Evolutionary conservation across 1,284 basidiomycete species (phyloP).

Genomic region (Sutorius eximius): DNA sequence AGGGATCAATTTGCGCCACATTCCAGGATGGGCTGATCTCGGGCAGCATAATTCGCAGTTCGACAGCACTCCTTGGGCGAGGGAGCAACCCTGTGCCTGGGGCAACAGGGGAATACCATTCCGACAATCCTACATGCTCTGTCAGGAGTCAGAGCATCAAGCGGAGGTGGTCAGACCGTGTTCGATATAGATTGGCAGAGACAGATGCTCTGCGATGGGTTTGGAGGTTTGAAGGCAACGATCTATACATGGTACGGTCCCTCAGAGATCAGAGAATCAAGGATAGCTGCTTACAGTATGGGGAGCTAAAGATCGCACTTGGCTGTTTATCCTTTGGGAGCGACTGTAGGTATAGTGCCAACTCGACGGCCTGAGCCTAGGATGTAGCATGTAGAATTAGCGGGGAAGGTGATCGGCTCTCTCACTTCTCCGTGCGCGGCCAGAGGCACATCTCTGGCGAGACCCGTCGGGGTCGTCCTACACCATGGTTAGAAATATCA

Average conservation of each 20-base stretch:
- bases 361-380: slow-evolving; percentile 75
- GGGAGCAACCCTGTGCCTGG: slow-evolving; percentile 72
- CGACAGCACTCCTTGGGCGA: slow-evolving; percentile 55
- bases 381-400: not conserved
- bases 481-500: slow-evolving; percentile 5
- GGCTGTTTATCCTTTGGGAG: slow-evolving; percentile 70
- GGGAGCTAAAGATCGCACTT: slow-evolving; percentile 77
- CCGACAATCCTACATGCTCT: slow-evolving; percentile 58
- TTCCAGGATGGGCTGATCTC: slow-evolving; percentile 63
- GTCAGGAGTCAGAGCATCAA: slow-evolving; percentile 7
- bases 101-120: slow-evolving; percentile 80
- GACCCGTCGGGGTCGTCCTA: slow-evolving; percentile 69
- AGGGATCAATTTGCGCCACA: slow-evolving; percentile 60
- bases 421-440: slow-evolving; percentile 72
- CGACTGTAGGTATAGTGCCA: slow-evolving; percentile 62
- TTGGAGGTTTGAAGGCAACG: slow-evolving; percentile 80
- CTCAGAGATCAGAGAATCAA: not conserved
- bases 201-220: slow-evolving; percentile 61
- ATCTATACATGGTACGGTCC: slow-evolving; percentile 45
- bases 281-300: slow-evolving; percentile 57
- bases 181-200: slow-evolving; percentile 70
- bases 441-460: slow-evolving; percentile 75
- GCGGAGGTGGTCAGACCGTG: slow-evolving; percentile 52
- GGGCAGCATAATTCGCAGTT: slow-evolving; percentile 51
- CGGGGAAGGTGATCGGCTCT: not conserved